Percentiles rank a stretch among this genome's conserved stretches.
These are phyloP conservation scores for Graphilbum sp. DNA, from an alignment of 2,329 filamentous ascomycete genomes.

Conservation along the genomic window DNA sequence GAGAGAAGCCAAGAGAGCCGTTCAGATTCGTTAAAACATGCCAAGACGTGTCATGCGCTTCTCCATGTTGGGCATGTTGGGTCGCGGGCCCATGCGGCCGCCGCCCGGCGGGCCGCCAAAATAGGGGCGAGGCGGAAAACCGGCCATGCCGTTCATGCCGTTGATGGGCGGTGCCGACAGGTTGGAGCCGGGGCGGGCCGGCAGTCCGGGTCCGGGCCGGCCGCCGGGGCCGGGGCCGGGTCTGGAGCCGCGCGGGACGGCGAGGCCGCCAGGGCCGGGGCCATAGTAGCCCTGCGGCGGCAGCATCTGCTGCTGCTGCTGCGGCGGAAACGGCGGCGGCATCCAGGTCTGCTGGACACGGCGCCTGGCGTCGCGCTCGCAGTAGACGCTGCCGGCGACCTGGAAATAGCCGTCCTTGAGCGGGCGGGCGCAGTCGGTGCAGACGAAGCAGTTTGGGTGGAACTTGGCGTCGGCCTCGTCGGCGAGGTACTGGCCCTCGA, in stretches of 20 bases:
- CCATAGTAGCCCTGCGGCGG: not conserved
- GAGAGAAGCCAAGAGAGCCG: slow-evolving; percentile 29
- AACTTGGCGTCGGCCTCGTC: slow-evolving; percentile 65
- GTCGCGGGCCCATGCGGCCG: slow-evolving; percentile 19
- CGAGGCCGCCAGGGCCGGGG: not conserved
- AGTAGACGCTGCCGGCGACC: slow-evolving; percentile 63
- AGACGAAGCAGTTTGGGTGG: slow-evolving; percentile 76
- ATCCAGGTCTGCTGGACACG: slow-evolving; percentile 18
- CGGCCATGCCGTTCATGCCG: not conserved
- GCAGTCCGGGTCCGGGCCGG: slow-evolving; percentile 9
- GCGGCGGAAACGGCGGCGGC: slow-evolving; percentile 3
- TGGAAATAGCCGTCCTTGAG: slow-evolving; percentile 84
- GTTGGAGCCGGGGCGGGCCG: slow-evolving; percentile 1
- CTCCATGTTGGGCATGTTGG: slow-evolving; percentile 34
- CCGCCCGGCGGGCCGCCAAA: slow-evolving; percentile 19
- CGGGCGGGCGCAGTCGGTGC: slow-evolving; percentile 57
- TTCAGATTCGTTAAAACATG: slow-evolving; percentile 41
- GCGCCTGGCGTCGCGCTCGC: slow-evolving; percentile 68
- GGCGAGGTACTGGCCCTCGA: slow-evolving; percentile 87
- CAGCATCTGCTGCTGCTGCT: slow-evolving; percentile 1
- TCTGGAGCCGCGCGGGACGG: not conserved
- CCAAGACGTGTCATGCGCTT: slow-evolving; percentile 45
- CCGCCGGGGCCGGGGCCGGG: slow-evolving; percentile 4
- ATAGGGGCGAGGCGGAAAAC: slow-evolving; percentile 11
- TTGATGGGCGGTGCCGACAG: not conserved